Base-by-base conservation (phyloP, 2,329 filamentous ascomycete genomes). In the Didymella keratinophila region DNA sequence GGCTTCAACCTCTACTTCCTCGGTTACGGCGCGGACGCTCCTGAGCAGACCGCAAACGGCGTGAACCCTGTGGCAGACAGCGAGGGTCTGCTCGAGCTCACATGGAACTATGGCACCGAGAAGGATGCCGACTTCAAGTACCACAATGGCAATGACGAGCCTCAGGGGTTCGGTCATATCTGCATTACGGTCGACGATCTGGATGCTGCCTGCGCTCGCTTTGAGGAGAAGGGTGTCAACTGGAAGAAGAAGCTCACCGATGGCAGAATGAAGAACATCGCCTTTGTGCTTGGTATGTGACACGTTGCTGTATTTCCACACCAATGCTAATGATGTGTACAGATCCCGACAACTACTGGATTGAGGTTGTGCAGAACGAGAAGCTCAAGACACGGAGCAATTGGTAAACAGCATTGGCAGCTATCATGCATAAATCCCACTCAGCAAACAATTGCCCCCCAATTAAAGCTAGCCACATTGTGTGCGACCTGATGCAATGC, bases 161-260 rank as follows among this genome's bases (percentile, higher is more conserved):
- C 94, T 0, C 93, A 97, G 76, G 95, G 95, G 0, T 98, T 97
- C 66, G 93, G 94, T 0, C 93, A 97, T 72, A 93, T 97, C 61
- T 96, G 92, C 73, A 81, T 98, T 52, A 84, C 89, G 1, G 93
- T 97, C 12, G 94, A 98, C 73, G 87, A 96, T 73, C 74, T 98
- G n/a, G 88, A 95, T 52, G 89, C 90, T 8, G 93, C 95, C 10
- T 97, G 94, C 79, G 80, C 88, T 72, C 86, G 93, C 14, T 93
- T 98, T 68, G 95, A 98, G 75, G 86, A 87, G 54, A 81, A 91
- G 72, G 86, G 89, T 6, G 90, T 94, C 54, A 88, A 85, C 78
- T 99, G 93, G 92, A 97, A 97, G 87, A 98, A 98, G 87, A 85
- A 91, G 65, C 83, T 98, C 61, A 96, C 92, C 2, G 94, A 98